Percentiles rank a stretch among this genome's conserved stretches.
These are phyloP conservation scores for Aspergillus sp. DNA, from an alignment of 2,329 filamentous ascomycete genomes.

Conservation along the genomic window DNA sequence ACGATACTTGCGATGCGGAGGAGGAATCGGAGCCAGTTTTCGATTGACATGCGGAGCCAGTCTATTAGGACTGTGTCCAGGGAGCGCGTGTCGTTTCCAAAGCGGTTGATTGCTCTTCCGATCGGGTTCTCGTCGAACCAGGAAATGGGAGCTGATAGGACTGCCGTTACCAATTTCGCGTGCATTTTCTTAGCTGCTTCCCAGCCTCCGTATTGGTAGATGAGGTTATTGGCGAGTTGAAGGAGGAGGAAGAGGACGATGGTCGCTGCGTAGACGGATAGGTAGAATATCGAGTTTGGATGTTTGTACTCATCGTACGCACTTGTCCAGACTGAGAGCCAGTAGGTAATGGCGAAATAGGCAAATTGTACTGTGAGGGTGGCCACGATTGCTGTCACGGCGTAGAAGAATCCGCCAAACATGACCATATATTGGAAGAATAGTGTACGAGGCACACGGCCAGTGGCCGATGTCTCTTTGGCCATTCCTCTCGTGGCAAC, in stretches of 20 bases:
- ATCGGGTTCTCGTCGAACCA: slow-evolving; percentile 53
- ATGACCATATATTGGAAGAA: slow-evolving; percentile 20
- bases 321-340: slow-evolving; percentile 24
- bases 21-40: slow-evolving; percentile 35
- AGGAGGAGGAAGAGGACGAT: slow-evolving; percentile 29
- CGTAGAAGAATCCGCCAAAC: slow-evolving; percentile 19
- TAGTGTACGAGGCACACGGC: slow-evolving; percentile 18
- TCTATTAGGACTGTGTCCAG: slow-evolving; percentile 46
- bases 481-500: slow-evolving; percentile 6
- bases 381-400: slow-evolving; percentile 12
- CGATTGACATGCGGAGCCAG: slow-evolving; percentile 35
- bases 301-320: slow-evolving; percentile 13
- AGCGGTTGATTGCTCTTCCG: slow-evolving; percentile 41
- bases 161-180: slow-evolving; percentile 45
- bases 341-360: slow-evolving; percentile 23
- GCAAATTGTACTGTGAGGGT: slow-evolving; percentile 18
- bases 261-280: slow-evolving; percentile 47
- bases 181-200: slow-evolving; percentile 50
- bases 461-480: slow-evolving; percentile 17
- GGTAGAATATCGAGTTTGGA: slow-evolving; percentile 38
- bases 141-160: slow-evolving; percentile 49
- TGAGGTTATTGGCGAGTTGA: slow-evolving; percentile 19
- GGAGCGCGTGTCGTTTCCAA: slow-evolving; percentile 52
- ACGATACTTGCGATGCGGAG: slow-evolving; percentile 45
- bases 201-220: slow-evolving; percentile 53